Evolutionary conservation across 2,329 filamentous ascomycete species (phyloP), one percentile per base, ranked within the genome.

Genomic region (Exophiala dermatitidis): DNA sequence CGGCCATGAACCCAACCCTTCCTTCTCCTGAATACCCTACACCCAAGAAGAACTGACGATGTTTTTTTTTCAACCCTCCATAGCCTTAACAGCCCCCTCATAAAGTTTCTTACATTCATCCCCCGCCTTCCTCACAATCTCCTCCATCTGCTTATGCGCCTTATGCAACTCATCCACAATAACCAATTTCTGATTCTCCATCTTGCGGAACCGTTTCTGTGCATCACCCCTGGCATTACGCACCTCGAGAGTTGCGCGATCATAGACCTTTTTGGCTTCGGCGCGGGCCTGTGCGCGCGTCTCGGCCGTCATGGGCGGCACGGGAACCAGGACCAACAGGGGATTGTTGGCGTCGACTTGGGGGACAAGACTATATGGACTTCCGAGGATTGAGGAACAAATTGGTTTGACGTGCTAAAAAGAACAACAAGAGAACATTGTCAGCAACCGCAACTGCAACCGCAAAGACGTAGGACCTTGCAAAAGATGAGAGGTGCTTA

Each of bases 71-170:
- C 29, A 58, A 3, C 43, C 50, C 9, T 56, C 56, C 58, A 64
- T 48, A 8, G 50, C 50, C 53, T 62, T 62, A 42, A 60, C 71
- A 29, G 69, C 71, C 5, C 59, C 64, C 42, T 74, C 72, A 57
- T 72, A 74, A 5, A 73, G 57, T 56, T 71, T 70, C 62, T 72
- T 75, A 44, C 71, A 68, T 50, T 73, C 72, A 58, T 70, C 73
- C 53, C 73, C 71, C 9, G 72, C 74, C 62, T 71, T 74, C 44
- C 72, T 71, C 19, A 70, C 68, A 42, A 72, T 54, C 57, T 73
- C 74, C 60, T 76, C 73, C 73, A 76, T 74, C 57, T 70, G 66
- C 55, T 72, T 71, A 52, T 72, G 68, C 28, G 72, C 72, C 60
- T 72, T 76, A 46, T 68, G 67, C 52, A 73, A 60, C 60, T 74